Evolutionary conservation across 2,329 filamentous ascomycete genomes (phyloP).

Genomic region (Paramyrothecium sp.): DNA sequence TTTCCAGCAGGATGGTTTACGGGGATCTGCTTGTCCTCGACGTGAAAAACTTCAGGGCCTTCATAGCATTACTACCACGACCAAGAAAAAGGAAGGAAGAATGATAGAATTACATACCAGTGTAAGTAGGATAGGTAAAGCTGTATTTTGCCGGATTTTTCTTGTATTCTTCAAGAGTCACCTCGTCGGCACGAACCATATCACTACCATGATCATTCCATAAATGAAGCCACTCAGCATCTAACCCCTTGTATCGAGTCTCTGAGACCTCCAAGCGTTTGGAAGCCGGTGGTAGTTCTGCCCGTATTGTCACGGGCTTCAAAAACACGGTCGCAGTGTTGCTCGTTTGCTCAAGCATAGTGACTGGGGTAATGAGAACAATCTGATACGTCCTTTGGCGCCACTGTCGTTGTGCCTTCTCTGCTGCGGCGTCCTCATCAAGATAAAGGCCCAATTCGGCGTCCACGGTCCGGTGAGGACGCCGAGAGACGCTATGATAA

Average conservation of each 20-base stretch:
- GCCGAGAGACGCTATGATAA: background rate
- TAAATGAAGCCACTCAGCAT: conserved; percentile 23
- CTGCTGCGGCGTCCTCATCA: no score
- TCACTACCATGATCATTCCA: conserved; percentile 24
- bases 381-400: no score
- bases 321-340: background rate
- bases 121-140: conserved; percentile 24
- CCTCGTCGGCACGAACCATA: conserved; percentile 22
- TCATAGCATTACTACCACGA: background rate
- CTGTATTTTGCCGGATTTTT: conserved; percentile 21
- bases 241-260: conserved; percentile 15
- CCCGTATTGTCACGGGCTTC: background rate
- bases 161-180: conserved; percentile 23
- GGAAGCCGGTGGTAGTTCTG: background rate
- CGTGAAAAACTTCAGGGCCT: conserved; percentile 10
- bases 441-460: no score
- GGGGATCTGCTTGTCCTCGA: conserved; percentile 15
- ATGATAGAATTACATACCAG: conserved; percentile 7
- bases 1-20: conserved; percentile 20
- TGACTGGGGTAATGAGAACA: background rate
- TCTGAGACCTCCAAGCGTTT: conserved; percentile 1
- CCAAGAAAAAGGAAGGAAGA: no score
- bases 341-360: background rate
- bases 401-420: no score
- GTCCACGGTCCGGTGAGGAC: no score